Percentiles rank a stretch among this genome's conserved stretches.
These are phyloP conservation scores for Areca catechu DNA, from an alignment of 176 grass and related monocot species.

Conservation along the genomic window DNA sequence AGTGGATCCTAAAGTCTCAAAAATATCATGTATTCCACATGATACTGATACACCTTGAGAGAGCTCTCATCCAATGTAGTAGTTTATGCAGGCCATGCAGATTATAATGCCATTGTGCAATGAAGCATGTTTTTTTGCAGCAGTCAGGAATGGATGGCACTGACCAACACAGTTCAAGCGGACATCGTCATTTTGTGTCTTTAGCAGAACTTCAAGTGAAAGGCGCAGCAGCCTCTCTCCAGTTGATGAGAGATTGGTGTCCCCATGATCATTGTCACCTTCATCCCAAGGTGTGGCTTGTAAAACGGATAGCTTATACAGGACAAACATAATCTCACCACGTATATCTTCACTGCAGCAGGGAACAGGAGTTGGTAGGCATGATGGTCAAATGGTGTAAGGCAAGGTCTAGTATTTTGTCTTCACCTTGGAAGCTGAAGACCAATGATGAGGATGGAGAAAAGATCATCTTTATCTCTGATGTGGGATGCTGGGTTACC, in stretches of 20 bases:
- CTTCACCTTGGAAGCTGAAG: conserved; percentile 77
- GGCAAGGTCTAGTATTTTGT: conserved; percentile 16
- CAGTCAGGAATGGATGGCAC: conserved; percentile 13
- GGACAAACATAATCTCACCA: conserved; percentile 78
- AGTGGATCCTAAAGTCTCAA: too few species aligned
- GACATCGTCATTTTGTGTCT: conserved; percentile 81
- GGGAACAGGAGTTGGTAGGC: too few species aligned
- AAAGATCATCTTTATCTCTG: conserved; percentile 51
- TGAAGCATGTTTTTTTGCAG: too few species aligned
- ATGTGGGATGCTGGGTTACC: conserved; percentile 44
- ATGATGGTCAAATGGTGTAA: background rate
- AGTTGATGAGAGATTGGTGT: conserved; percentile 26
- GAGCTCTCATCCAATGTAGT: too few species aligned
- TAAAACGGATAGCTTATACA: conserved; percentile 65
- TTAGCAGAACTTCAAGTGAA: conserved; percentile 73
- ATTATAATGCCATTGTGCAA: too few species aligned
- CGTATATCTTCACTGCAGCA: conserved; percentile 65
- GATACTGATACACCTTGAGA: too few species aligned
- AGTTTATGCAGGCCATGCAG: too few species aligned
- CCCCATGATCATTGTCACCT: conserved; percentile 24
- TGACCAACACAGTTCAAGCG: conserved; percentile 86
- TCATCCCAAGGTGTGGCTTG: conserved; percentile 67
- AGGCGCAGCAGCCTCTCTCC: conserved; percentile 43
- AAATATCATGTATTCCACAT: too few species aligned
- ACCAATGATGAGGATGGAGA: conserved; percentile 62